These are phyloP conservation scores for Cyclocybe aegerita DNA, from an alignment of 768 basidiomycete genomes.

Conservation along the genomic window DNA sequence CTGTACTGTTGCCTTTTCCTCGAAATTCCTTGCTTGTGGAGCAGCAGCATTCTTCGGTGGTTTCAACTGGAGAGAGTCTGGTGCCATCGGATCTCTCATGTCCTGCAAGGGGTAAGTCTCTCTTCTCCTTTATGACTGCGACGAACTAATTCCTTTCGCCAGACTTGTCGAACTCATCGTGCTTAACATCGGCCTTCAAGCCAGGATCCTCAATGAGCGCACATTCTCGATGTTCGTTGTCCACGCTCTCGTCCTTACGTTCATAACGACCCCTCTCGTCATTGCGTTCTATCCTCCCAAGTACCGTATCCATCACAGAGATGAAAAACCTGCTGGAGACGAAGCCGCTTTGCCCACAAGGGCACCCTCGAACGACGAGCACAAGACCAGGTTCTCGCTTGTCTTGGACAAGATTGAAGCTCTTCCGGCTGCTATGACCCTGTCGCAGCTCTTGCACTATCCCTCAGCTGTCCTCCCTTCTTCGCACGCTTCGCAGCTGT, in stretches of 20 bases:
- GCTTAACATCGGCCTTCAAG: constrained; percentile 81
- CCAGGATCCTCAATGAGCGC: constrained; percentile 58
- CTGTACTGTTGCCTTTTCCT: constrained; percentile 69
- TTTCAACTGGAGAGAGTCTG: constrained; percentile 74
- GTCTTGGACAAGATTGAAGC: constrained; percentile 83
- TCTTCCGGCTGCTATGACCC: constrained; percentile 77
- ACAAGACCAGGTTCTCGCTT: constrained; percentile 64
- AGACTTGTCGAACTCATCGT: constrained; percentile 88
- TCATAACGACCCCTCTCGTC: constrained; percentile 84
- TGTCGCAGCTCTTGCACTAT: constrained; percentile 65
- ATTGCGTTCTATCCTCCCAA: constrained; percentile 72
- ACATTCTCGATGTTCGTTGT: constrained; percentile 92
- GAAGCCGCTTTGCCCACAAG: constrained; percentile 15
- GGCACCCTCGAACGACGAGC: constrained; percentile 30
- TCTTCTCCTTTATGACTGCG: neutral
- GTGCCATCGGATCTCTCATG: constrained; percentile 87
- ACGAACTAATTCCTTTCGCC: neutral
- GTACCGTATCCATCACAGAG: constrained; percentile 41
- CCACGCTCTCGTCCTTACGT: constrained; percentile 72
- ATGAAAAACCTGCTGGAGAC: constrained; percentile 18
- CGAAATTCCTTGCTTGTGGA: constrained; percentile 78
- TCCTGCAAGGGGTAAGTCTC: constrained; percentile 76
- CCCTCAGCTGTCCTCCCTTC: neutral
- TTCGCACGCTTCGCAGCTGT: constrained; percentile 6
- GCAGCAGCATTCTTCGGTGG: constrained; percentile 55